These are phyloP conservation scores for Pseudogymnoascus sp. DNA, from an alignment of 2,329 filamentous ascomycete species.

Conservation along the genomic window DNA sequence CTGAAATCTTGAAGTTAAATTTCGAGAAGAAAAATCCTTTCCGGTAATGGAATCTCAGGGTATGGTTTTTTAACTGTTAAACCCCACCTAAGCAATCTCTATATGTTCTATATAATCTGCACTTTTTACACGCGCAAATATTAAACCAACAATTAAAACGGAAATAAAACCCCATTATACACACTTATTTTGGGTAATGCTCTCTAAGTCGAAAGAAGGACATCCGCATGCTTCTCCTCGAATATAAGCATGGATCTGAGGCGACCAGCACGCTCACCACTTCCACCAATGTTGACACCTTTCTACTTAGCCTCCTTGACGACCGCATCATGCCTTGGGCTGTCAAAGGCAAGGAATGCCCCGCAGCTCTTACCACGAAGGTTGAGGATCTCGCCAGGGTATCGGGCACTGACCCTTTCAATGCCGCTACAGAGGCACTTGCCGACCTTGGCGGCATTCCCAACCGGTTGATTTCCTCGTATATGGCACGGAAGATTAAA, in stretches of 20 bases:
- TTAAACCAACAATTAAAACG: neutral
- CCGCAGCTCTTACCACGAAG: conserved; percentile 67
- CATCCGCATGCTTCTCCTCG: conserved; percentile 81
- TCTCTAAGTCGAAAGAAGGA: conserved; percentile 73
- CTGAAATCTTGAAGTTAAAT: neutral
- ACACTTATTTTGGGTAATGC: conserved; percentile 24
- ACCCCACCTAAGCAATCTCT: neutral
- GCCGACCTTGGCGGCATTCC: conserved; percentile 52
- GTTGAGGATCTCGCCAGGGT: conserved; percentile 64
- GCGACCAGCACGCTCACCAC: conserved; percentile 59
- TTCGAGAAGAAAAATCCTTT: neutral
- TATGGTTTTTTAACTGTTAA: neutral
- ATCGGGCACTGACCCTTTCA: conserved; percentile 52
- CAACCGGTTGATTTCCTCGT: conserved; percentile 63
- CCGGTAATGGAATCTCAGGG: neutral
- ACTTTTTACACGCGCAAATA: neutral
- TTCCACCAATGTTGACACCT: conserved; percentile 70
- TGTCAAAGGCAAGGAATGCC: conserved; percentile 76
- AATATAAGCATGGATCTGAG: conserved; percentile 77
- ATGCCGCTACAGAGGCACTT: conserved; percentile 60
- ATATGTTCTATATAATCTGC: neutral
- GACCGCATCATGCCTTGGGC: conserved; percentile 58
- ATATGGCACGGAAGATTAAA: conserved; percentile 70
- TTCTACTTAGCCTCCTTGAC: conserved; percentile 61
- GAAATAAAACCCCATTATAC: neutral